Percentiles rank a stretch among this genome's conserved stretches.
phyloP scores from a whole-genome alignment of 345 rosid genomes.

The Orychophragmus violaceus region DNA sequence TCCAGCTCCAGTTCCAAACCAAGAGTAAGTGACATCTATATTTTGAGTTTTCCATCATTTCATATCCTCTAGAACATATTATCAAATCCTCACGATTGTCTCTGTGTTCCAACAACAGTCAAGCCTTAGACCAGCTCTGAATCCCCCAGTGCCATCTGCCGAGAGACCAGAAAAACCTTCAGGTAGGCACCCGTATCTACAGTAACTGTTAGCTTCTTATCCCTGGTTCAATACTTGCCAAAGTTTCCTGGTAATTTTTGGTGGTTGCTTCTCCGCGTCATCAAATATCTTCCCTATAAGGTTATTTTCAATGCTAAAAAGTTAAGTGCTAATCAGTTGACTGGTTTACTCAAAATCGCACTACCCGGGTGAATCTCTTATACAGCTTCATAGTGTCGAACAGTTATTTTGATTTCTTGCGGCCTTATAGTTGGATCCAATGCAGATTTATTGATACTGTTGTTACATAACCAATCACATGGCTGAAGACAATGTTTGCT shows the following conservation, averaged over 20 bases:
- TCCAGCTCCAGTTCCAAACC: conserved; percentile 80
- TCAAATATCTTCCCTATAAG: neutral
- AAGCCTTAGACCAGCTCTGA: conserved; percentile 46
- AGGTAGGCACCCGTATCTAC: conserved; percentile 40
- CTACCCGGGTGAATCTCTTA: too few relatives aligned
- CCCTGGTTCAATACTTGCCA: neutral
- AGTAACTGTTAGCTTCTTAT: too few relatives aligned
- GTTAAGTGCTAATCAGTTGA: neutral
- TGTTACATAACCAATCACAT: neutral
- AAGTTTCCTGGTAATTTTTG: neutral
- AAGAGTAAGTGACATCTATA: conserved; percentile 42
- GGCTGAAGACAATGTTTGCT: neutral
- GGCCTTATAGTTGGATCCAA: neutral
- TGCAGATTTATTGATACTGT: neutral
- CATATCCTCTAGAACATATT: neutral
- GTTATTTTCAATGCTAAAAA: neutral
- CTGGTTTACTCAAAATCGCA: too few relatives aligned
- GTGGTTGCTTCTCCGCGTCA: neutral
- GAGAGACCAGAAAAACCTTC: conserved; percentile 65
- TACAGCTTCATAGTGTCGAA: neutral
- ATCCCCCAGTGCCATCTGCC: conserved; percentile 53
- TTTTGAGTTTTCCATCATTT: neutral
- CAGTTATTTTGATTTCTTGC: neutral
- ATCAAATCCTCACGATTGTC: conserved; percentile 9
- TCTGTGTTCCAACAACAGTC: conserved; percentile 35